Base-by-base conservation (phyloP, 2,329 filamentous ascomycete species). In the Pseudomassariella vexata region DNA sequence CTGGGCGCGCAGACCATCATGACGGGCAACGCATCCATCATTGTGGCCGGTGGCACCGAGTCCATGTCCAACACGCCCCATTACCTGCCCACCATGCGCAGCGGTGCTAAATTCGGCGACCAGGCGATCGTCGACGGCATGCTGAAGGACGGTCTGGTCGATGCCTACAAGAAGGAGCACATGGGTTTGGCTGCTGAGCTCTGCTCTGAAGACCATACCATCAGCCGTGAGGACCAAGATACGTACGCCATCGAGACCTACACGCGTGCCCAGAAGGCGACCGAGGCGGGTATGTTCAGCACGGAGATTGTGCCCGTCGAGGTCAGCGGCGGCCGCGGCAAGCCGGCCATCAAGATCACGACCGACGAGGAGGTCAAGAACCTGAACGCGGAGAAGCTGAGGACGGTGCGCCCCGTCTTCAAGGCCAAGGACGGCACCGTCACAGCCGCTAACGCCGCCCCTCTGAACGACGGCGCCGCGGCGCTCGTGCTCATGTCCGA, bases 21-120 rank as follows among this genome's bases (percentile, higher is more conserved):
- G 61, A 94, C 89, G 33, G 90, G 92, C 48, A 95, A 87, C 57
- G 90, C 90, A 44, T 82, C 86, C 49, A 82, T 95, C 45, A 80
- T 98, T 44, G 87, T 98, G 38, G 92, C 89, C 45, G 92, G 89
- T 55, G 92, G 92, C 49, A 80, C 90, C 47, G 92, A 98, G 71
- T 95, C 88, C 70, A 98, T 98, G 92, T 95, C 89, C 56, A 96
- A 96, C 69, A 74, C 83, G 34, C 92, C 92, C 31, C 89, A 98
- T 70, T 98, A 98, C 70, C 82, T 95, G 32, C 85, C 88, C 44
- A 85, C 70, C 60, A 72, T 95, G 49, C 85, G 92, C 60, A 82
- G 65, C 46, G 92, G 92, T 47, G 80, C 84, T 62, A 96, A 96
- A 68, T 98, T 94, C 63, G 92, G 92, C 51, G 79, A 96, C 66